Evolutionary conservation across 345 rosid genomes (phyloP).

Genomic region (Fremontodendron californicum): DNA sequence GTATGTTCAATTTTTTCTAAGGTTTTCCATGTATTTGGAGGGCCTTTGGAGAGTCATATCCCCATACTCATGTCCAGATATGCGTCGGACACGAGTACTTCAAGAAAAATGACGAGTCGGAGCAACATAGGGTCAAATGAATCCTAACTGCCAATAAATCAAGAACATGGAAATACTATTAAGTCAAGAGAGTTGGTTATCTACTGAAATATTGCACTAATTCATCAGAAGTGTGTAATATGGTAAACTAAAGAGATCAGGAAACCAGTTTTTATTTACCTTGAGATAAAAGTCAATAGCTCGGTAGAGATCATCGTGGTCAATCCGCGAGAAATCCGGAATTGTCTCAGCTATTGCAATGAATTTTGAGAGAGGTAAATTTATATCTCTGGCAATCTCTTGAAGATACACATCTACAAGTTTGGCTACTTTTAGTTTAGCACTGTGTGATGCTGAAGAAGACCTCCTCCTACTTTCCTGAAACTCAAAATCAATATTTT

Average conservation of each 20-base stretch:
- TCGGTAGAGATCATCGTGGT: slow-evolving; percentile 86
- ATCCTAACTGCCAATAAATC: slow-evolving; percentile 26
- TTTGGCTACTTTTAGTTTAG: slow-evolving; percentile 92
- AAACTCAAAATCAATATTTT: slow-evolving; percentile 69
- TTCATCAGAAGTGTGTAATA: background rate
- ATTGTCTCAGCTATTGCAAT: slow-evolving; percentile 63
- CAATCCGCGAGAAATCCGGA: slow-evolving; percentile 79
- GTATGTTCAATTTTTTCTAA: too few species aligned
- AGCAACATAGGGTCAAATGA: too few species aligned
- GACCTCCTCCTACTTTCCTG: slow-evolving; percentile 85
- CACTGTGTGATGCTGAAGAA: too few species aligned
- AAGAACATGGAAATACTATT: slow-evolving; percentile 14
- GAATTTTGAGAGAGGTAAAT: too few species aligned
- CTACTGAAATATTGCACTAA: slow-evolving; percentile 31
- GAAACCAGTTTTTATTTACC: slow-evolving; percentile 40
- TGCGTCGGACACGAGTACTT: too few species aligned
- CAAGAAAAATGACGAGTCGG: too few species aligned
- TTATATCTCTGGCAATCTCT: too few species aligned
- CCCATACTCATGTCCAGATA: too few species aligned
- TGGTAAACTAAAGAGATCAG: background rate
- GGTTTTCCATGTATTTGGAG: too few species aligned
- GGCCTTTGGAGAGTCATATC: too few species aligned
- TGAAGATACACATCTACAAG: slow-evolving; percentile 83
- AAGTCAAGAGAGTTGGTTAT: slow-evolving; percentile 58
- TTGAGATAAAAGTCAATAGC: too few species aligned